phyloP scores from a whole-genome alignment of 2,329 filamentous ascomycete genomes.

The Ceratocystis cacaofunesta region DNA sequence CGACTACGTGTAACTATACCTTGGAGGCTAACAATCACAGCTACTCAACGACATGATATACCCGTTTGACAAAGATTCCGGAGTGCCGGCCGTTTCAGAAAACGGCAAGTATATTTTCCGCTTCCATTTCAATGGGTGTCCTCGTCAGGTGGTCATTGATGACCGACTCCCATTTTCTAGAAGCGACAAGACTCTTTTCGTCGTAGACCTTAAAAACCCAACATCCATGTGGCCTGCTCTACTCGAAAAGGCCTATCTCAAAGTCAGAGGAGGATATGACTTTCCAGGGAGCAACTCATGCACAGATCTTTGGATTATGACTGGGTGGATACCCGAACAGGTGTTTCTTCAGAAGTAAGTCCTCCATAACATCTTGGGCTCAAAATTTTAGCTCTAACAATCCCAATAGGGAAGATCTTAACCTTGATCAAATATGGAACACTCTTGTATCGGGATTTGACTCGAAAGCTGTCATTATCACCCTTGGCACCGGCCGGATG shows the following conservation, averaged over 20 bases:
- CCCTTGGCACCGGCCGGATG: constrained; percentile 76
- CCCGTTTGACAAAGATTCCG: constrained; percentile 50
- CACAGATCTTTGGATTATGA: constrained; percentile 83
- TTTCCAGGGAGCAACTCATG: constrained; percentile 96
- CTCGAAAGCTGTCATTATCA: constrained; percentile 69
- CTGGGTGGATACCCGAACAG: constrained; percentile 94
- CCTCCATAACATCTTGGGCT: not conserved
- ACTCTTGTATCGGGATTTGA: constrained; percentile 61
- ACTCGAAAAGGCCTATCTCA: constrained; percentile 90
- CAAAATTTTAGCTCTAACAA: not conserved
- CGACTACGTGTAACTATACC: not conserved
- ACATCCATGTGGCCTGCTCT: constrained; percentile 80
- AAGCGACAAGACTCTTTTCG: constrained; percentile 63
- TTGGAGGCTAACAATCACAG: constrained; percentile 27
- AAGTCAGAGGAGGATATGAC: constrained; percentile 88
- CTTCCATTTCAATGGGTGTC: constrained; percentile 93
- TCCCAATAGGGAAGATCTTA: constrained; percentile 52
- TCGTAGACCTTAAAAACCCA: constrained; percentile 72
- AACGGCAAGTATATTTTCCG: constrained; percentile 84
- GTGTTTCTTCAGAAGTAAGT: constrained; percentile 64
- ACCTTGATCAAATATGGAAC: constrained; percentile 62
- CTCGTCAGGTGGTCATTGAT: constrained; percentile 74
- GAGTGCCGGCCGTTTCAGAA: constrained; percentile 47
- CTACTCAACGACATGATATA: constrained; percentile 59
- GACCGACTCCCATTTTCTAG: constrained; percentile 70